phyloP scores from a whole-genome alignment of 108 stramenopile species.

The Cyclotella kingstonii region DNA sequence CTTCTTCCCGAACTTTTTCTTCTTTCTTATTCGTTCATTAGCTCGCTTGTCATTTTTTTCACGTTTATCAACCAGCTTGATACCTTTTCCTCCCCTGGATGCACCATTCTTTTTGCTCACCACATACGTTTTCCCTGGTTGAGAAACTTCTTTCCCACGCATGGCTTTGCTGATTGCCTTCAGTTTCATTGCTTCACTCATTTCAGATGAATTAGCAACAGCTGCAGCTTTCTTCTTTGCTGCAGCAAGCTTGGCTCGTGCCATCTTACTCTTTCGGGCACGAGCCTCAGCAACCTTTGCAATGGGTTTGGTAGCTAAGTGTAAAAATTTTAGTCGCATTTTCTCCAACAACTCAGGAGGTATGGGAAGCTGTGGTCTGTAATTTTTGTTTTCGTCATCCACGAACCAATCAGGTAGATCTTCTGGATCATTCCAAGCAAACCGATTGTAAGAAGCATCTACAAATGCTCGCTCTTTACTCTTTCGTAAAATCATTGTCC shows the following conservation, averaged over 20 bases:
- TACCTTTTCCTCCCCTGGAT: slow-evolving; percentile 79
- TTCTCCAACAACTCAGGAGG: slow-evolving; percentile 91
- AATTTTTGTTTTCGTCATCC: slow-evolving; percentile 94
- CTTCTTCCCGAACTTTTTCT: slow-evolving; percentile 78
- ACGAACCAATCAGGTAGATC: slow-evolving; percentile 98
- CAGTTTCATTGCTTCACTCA: slow-evolving; percentile 95
- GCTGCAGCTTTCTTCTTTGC: slow-evolving; percentile 96
- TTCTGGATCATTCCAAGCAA: slow-evolving; percentile 96
- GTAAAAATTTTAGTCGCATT: slow-evolving; percentile 91
- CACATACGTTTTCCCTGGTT: slow-evolving; percentile 88
- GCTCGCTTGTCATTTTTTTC: slow-evolving; percentile 92
- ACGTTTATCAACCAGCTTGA: slow-evolving; percentile 94
- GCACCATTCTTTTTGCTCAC: slow-evolving; percentile 81
- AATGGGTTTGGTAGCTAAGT: slow-evolving; percentile 90
- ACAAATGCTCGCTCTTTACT: slow-evolving; percentile 93
- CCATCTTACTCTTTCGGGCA: slow-evolving; percentile 90
- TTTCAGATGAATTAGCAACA: slow-evolving; percentile 86
- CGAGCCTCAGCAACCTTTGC: slow-evolving; percentile 99
- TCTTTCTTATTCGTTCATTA: slow-evolving; percentile 74
- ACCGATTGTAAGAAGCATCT: slow-evolving; percentile 99
- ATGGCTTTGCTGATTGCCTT: slow-evolving; percentile 96
- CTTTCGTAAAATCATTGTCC: slow-evolving; percentile 95
- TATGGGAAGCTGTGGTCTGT: slow-evolving; percentile 96
- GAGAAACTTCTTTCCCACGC: slow-evolving; percentile 69
- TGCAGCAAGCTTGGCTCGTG: slow-evolving; percentile 74